Base-by-base conservation (phyloP, 2,329 filamentous ascomycete species). In the Westerdykella sp. region DNA sequence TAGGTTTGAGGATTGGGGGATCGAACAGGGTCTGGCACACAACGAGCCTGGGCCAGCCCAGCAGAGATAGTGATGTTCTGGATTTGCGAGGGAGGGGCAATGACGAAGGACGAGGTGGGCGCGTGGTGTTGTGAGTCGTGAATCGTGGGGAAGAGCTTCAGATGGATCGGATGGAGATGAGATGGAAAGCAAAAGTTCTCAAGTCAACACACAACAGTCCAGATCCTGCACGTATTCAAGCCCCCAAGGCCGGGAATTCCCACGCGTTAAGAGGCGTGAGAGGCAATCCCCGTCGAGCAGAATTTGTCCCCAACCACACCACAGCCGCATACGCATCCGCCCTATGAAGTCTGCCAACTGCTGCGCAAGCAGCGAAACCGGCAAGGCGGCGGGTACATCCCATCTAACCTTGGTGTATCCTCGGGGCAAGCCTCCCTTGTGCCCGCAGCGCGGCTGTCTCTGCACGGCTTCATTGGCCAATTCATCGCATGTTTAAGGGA, bases 1-100 rank as follows among this genome's bases (percentile, higher is more conserved):
- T 54, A 50, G 51, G 53, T 51, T 51, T 54, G 25, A 28, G 25
- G 25, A 28, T 52, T 51, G 45, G 47, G 38, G 37, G 36, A 21
- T 3, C 18, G 18, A 21, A 21, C 18, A 21, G 18, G 42, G 34
- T n/a, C 22, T 40, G 46, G 43, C 50, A 39, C 50, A 55, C 46
- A 23, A 41, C 46, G 47, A 28, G 25, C 25, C 25, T 28, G 25
- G 11, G 25, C 25, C 2, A 28, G 25, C 25, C 18, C 25, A 28
- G 25, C 50, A 37, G 43, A 41, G 41, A 43, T 46, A 35, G 13
- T 15, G n/a, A n/a, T n/a, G 16, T 9, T 35, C 32, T 35, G n/a
- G 32, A 18, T 15, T 6, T 15, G 32, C n/a, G 32, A 18, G n/a
- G n/a, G 32, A 35, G 16, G n/a, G 16, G 9, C n/a, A 13, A 35